Conservation (phyloP, 768 basidiomycete species). For the Pleurotus tuoliensis region DNA sequence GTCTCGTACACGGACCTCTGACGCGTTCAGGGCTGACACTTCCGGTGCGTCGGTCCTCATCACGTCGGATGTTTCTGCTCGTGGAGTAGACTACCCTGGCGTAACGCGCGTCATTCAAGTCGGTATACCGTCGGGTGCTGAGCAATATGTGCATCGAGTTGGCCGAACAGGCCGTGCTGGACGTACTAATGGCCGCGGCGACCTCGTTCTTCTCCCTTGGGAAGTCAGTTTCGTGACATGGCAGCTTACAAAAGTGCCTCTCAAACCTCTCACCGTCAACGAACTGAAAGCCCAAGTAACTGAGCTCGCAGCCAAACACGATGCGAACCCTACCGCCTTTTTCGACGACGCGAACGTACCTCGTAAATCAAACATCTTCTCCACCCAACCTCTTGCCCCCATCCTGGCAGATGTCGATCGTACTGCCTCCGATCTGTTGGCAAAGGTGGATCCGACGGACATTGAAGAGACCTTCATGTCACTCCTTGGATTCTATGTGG, state of each 20-base stretch:
- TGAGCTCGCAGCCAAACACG: constrained; percentile 43
- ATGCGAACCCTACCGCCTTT: constrained; percentile 37
- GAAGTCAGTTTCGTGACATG: constrained; percentile 66
- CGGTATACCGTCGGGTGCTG: constrained; percentile 62
- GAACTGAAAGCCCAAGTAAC: constrained; percentile 44
- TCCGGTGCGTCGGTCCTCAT: constrained; percentile 61
- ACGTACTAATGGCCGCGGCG: constrained; percentile 58
- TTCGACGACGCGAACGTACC: constrained; percentile 14
- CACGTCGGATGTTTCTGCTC: constrained; percentile 85
- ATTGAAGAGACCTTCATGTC: constrained; percentile 62
- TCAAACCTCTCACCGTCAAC: constrained; percentile 52
- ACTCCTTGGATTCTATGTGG: constrained; percentile 69
- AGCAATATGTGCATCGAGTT: constrained; percentile 83
- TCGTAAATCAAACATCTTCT: constrained; percentile 11
- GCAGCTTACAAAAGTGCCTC: constrained; percentile 62
- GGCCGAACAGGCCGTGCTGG: constrained; percentile 79
- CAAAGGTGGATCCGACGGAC: constrained; percentile 42
- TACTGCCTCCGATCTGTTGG: constrained; percentile 25
- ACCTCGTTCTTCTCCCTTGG: constrained; percentile 77
- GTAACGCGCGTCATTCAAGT: constrained; percentile 91
- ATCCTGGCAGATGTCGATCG: constrained; percentile 24
- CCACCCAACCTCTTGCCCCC: constrained; percentile 8
- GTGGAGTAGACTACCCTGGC: constrained; percentile 85
- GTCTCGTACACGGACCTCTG: constrained; percentile 51
- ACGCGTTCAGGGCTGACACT: constrained; percentile 54